These are phyloP conservation scores for Phytopythium aichiense DNA, from an alignment of 352 stramenopile species.

Conservation along the genomic window DNA sequence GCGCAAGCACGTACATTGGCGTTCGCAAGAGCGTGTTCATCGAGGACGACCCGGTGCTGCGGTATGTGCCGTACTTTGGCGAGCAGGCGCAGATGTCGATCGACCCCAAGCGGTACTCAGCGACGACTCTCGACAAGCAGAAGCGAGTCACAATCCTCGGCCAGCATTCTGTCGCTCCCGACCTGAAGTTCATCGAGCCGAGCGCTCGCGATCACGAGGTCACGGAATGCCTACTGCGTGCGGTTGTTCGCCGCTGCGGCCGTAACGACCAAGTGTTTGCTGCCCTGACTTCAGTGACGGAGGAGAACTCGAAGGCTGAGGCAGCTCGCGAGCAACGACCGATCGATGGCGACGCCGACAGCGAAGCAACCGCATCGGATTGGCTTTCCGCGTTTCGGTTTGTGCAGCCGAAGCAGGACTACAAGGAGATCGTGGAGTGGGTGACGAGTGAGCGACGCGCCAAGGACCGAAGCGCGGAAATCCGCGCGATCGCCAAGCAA, in stretches of 20 bases:
- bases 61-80: slow-evolving; percentile 88
- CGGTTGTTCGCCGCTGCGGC: slow-evolving; percentile 45
- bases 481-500: background rate
- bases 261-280: slow-evolving; percentile 41
- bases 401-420: slow-evolving; percentile 21
- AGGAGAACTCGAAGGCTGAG: background rate
- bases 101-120: slow-evolving; percentile 53
- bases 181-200: slow-evolving; percentile 30
- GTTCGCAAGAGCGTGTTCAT: slow-evolving; percentile 70
- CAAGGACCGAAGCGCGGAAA: background rate
- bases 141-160: slow-evolving; percentile 38
- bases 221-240: slow-evolving; percentile 53
- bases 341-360: slow-evolving; percentile 9
- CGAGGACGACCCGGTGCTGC: slow-evolving; percentile 81
- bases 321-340: background rate
- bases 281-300: slow-evolving; percentile 15
- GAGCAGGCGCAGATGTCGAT: slow-evolving; percentile 56
- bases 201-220: slow-evolving; percentile 52
- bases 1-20: slow-evolving; percentile 60
- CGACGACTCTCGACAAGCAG: slow-evolving; percentile 59
- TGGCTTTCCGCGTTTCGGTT: background rate
- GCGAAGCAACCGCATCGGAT: slow-evolving; percentile 17
- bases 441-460: background rate
- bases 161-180: slow-evolving; percentile 12
- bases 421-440: slow-evolving; percentile 15